These are phyloP conservation scores for Oryza brachyantha DNA, from an alignment of 176 grass and related monocot genomes.

Conservation along the genomic window DNA sequence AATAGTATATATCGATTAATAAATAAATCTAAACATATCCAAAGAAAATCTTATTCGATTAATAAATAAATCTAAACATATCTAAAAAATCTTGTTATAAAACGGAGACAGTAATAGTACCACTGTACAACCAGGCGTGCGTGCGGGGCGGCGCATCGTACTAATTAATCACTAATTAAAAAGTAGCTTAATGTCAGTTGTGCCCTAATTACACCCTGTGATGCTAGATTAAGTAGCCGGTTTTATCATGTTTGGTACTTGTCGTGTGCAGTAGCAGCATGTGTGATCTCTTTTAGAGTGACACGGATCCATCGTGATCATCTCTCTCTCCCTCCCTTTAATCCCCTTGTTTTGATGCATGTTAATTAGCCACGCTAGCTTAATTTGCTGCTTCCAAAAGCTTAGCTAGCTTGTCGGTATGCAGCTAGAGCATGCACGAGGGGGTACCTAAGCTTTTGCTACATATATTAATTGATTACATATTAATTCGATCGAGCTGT, in stretches of 20 bases:
- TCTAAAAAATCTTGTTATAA: too few species aligned
- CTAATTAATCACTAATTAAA: background rate
- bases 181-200: background rate
- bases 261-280: slow-evolving; percentile 31
- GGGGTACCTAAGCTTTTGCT: background rate
- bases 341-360: slow-evolving; percentile 18
- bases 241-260: slow-evolving; percentile 21
- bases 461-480: background rate
- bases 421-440: background rate
- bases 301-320: slow-evolving; percentile 36
- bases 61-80: too few species aligned
- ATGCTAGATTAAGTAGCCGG: background rate
- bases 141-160: background rate
- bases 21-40: too few species aligned
- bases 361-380: slow-evolving; percentile 2
- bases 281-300: slow-evolving; percentile 35
- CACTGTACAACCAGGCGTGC: background rate
- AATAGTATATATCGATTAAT: too few species aligned
- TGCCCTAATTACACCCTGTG: slow-evolving; percentile 1
- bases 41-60: too few species aligned
- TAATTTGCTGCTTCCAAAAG: slow-evolving; percentile 2
- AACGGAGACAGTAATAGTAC: too few species aligned
- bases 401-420: background rate
- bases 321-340: background rate
- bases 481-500: background rate